Evolutionary conservation across 306 rosid genomes (phyloP).

Genomic region (Castanea crenata): DNA sequence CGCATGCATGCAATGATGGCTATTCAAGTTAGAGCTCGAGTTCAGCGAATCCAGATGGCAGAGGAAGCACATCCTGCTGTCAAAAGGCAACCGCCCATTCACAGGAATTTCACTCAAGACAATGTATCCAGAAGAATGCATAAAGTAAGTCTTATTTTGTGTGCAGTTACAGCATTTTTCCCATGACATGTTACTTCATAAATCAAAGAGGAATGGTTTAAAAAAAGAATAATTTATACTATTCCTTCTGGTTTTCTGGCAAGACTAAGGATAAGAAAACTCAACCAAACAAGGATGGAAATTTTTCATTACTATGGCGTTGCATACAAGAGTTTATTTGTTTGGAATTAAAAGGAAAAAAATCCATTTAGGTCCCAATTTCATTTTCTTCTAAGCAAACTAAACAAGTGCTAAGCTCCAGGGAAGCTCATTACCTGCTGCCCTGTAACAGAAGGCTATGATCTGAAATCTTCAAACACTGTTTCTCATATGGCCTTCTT

Average conservation of each 20-base stretch:
- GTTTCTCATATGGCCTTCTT: conserved; percentile 13
- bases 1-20: conserved; percentile 88
- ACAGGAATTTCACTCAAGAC: conserved; percentile 7
- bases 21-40: conserved; percentile 85
- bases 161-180: not conserved
- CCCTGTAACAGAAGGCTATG: not conserved
- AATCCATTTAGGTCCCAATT: no score
- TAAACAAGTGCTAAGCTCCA: not conserved
- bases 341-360: no score
- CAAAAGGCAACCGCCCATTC: conserved; percentile 23
- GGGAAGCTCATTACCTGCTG: not conserved
- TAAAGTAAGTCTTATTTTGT: conserved; percentile 31
- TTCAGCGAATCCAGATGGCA: conserved; percentile 58
- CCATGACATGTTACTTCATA: no score
- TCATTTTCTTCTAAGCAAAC: not conserved
- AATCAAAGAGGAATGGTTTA: no score
- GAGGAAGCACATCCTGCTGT: conserved; percentile 40
- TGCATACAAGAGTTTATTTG: no score
- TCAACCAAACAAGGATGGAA: no score
- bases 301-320: no score
- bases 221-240: no score
- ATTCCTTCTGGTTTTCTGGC: no score
- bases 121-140: conserved; percentile 13
- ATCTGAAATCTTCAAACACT: not conserved
- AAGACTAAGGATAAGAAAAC: no score